Base-by-base conservation (phyloP, 163 green algal species). In the Chlorella variabilis region DNA sequence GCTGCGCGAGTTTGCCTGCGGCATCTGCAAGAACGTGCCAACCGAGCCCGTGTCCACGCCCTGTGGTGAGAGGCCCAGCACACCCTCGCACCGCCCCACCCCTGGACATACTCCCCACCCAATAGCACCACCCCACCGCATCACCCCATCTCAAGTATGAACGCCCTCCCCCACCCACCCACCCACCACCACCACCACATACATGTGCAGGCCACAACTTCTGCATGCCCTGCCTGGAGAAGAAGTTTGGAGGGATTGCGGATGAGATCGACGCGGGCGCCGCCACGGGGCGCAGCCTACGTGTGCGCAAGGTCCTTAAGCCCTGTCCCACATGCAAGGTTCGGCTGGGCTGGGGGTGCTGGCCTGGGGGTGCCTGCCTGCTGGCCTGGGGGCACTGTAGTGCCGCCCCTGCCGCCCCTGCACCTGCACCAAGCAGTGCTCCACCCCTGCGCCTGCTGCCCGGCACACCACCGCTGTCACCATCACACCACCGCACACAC, bases 151-250 rank as follows among this genome's bases (percentile, higher is more conserved):
- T n/a, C n/a, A n/a, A n/a, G n/a, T n/a, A n/a, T n/a, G n/a, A n/a
- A n/a, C n/a, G n/a, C n/a, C 68, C 41, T 68, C 8, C 59, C 27
- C 20, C 25, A 18, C 13, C 25, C 25, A 62, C 4, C 20, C 54
- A 27, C 15, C 5, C 54, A 62, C 25, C 54, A n/a, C 54, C 13
- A 8, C 15, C 20, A 62, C 15, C 54, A 4, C 5, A n/a, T 9
- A 15, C 18, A 9, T 62, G 54, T 27, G 67, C 42, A 76, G 92
- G 91, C 73, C 94, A 98, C 91, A 91, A 93, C 84, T 98, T 97
- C 92, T 98, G 95, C 94, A 95, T 94, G 80, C 61, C 85, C 21
- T 98, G 96, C 90, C 84, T 98, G 81, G 88, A 95, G 36, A 84
- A 77, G 51, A 82, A 88, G 42, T 95, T 93, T 75, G 85, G 80